phyloP scores from a whole-genome alignment of 208 protist genomes.

The Zelonia costaricensis region DNA sequence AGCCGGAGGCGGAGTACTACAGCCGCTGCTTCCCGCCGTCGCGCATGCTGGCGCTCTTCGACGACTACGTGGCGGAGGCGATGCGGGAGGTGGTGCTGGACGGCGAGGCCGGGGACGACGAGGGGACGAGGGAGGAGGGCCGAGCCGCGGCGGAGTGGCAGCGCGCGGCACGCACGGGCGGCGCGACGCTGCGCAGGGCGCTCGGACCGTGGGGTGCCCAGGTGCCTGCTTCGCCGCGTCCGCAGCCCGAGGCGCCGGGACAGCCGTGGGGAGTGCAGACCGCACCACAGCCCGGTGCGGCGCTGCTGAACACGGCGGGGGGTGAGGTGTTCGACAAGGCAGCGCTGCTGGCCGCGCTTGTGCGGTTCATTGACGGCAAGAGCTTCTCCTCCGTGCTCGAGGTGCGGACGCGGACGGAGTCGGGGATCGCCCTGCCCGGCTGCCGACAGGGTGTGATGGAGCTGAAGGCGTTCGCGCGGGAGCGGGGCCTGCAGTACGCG shows the following conservation, averaged over 20 bases:
- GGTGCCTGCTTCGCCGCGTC: background rate
- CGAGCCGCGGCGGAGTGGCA: slow-evolving; percentile 5
- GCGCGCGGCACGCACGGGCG: background rate
- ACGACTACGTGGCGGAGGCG: slow-evolving; percentile 14
- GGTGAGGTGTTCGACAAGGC: slow-evolving; percentile 1
- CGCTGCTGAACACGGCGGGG: background rate
- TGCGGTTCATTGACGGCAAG: slow-evolving; percentile 12
- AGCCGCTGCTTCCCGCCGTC: slow-evolving; percentile 15
- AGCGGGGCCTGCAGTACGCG: slow-evolving; percentile 18
- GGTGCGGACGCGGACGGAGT: slow-evolving; percentile 1
- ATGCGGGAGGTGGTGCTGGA: slow-evolving; percentile 9
- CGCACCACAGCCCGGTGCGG: background rate
- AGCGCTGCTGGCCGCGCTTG: background rate
- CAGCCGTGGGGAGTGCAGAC: too few relatives aligned
- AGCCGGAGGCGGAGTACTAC: slow-evolving; percentile 7
- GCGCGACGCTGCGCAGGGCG: background rate
- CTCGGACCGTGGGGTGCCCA: slow-evolving; percentile 2
- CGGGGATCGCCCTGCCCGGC: background rate
- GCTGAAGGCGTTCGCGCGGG: slow-evolving; percentile 17
- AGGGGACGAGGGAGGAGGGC: background rate
- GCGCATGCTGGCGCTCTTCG: slow-evolving; percentile 14
- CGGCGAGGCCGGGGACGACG: background rate
- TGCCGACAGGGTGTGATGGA: slow-evolving; percentile 18
- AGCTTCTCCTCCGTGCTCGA: slow-evolving; percentile 18
- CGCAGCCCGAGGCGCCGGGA: background rate